phyloP scores from a whole-genome alignment of 2,329 filamentous ascomycete species.

The Lecanoromycetidae sp. region DNA sequence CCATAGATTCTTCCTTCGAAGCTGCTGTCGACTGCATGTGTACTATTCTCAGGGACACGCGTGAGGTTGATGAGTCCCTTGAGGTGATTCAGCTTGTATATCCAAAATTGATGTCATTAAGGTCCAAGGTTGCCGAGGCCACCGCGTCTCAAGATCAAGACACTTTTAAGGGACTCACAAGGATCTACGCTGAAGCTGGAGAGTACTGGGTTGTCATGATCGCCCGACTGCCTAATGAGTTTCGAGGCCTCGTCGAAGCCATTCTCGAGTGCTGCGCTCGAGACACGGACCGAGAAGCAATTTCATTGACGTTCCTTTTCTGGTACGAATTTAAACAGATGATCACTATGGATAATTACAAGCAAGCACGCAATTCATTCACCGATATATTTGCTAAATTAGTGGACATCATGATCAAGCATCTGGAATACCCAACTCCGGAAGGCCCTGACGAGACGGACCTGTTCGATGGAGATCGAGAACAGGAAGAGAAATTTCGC shows the following conservation, averaged over 20 bases:
- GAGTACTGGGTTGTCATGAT: conserved; percentile 91
- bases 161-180: conserved; percentile 74
- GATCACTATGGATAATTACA: conserved; percentile 79
- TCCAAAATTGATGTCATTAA: conserved; percentile 64
- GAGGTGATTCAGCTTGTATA: conserved; percentile 71
- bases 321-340: conserved; percentile 99
- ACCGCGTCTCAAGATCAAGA: conserved; percentile 75
- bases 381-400: conserved; percentile 76
- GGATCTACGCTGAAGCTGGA: conserved; percentile 83
- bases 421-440: conserved; percentile 73
- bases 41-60: conserved; percentile 80
- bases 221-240: conserved; percentile 68
- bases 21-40: conserved; percentile 87
- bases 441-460: conserved; percentile 65
- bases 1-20: conserved; percentile 66
- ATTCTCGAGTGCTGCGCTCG: conserved; percentile 83
- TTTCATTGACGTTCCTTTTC: conserved; percentile 88
- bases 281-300: conserved; percentile 80
- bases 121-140: conserved; percentile 61
- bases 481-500: conserved; percentile 92
- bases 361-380: conserved; percentile 62
- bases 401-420: conserved; percentile 83
- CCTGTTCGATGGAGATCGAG: conserved; percentile 87
- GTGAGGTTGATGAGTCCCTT: conserved; percentile 77
- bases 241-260: conserved; percentile 73